Conservation (phyloP, 2,329 filamentous ascomycete genomes). For the Pleomassaria siparia region DNA sequence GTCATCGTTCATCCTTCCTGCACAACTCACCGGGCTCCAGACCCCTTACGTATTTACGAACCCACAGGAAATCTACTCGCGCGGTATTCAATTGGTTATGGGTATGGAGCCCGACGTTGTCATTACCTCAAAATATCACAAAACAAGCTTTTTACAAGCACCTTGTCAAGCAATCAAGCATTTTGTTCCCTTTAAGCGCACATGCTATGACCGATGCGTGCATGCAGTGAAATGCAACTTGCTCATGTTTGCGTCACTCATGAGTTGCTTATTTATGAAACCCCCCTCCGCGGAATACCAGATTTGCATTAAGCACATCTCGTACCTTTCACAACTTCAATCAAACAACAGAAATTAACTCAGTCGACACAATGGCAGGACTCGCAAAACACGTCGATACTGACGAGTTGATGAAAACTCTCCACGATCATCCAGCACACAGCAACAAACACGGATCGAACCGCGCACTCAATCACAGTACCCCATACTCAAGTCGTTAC, state of each 20-base stretch:
- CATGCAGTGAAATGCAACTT: not conserved
- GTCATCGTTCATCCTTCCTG: not conserved
- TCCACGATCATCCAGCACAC: slow-evolving; percentile 51
- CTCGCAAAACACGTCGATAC: slow-evolving; percentile 57
- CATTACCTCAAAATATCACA: not conserved
- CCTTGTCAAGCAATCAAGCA: slow-evolving; percentile 26
- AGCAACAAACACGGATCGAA: slow-evolving; percentile 43
- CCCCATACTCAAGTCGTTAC: slow-evolving; percentile 61
- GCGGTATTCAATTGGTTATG: not conserved
- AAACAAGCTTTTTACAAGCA: slow-evolving; percentile 35
- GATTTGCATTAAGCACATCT: not conserved
- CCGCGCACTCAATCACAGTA: slow-evolving; percentile 52
- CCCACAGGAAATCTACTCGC: not conserved
- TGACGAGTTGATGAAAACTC: slow-evolving; percentile 54
- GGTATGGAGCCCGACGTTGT: not conserved
- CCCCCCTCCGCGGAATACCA: not conserved
- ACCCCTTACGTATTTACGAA: not conserved
- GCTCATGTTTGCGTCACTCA: slow-evolving; percentile 4
- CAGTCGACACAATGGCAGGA: slow-evolving; percentile 45
- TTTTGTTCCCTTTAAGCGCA: slow-evolving; percentile 8
- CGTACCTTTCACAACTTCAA: not conserved
- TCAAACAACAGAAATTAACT: not conserved
- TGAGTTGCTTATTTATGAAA: not conserved
- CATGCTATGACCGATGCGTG: not conserved
- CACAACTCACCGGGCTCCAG: not conserved